Evolutionary conservation across 352 stramenopile genomes (phyloP), one percentile per base, ranked within the genome.

Genomic region (Globisporangium canariense): DNA sequence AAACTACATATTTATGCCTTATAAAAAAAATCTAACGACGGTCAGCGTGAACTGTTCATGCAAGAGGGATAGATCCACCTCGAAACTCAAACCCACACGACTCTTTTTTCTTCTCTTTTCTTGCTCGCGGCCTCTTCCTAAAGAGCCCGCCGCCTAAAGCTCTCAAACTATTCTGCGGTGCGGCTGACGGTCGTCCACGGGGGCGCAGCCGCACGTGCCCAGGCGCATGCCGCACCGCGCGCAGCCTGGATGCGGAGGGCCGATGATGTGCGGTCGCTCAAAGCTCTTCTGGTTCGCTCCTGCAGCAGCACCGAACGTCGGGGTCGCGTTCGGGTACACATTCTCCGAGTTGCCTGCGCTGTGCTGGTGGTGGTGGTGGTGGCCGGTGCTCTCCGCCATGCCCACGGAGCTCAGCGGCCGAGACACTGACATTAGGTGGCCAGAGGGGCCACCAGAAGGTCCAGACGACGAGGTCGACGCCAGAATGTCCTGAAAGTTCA

Each of bases 401-500:
- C 63, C 57, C n/a, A 58, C 49, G 0, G 56, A 49, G 30, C 43
- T 66, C 41, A 57, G 18, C 32, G 53, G 60, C 18, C 28, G 60
- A 7, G 51, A 55, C 7, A 45, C 41, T 18, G 57, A 11, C 25
- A 62, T 30, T 66, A 50, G 68, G 65, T 32, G 59, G 40, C 32
- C 25, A 18, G 55, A 11, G 40, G 40, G 40, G 7, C 40, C 40
- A 46, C 16, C 47, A 1, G 60, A 32, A 6, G 43, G 20, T 5
- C 32, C 32, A 34, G 59, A 66, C 16, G 52, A 58, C 32, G 52
- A 46, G n/a, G 74, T 77, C 28, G 83, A 92, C 57, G 83, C 85
- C 55, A 96, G 62, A 63, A 96, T 91, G 62, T 96, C 87, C 62
- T 94, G 85, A 38, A 96, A 96, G 53, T 89, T 96, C 87, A 96